Percentiles rank a stretch among this genome's conserved stretches.
Conservation (phyloP, 2,329 filamentous ascomycete species). For the Penicillium paneum region DNA sequence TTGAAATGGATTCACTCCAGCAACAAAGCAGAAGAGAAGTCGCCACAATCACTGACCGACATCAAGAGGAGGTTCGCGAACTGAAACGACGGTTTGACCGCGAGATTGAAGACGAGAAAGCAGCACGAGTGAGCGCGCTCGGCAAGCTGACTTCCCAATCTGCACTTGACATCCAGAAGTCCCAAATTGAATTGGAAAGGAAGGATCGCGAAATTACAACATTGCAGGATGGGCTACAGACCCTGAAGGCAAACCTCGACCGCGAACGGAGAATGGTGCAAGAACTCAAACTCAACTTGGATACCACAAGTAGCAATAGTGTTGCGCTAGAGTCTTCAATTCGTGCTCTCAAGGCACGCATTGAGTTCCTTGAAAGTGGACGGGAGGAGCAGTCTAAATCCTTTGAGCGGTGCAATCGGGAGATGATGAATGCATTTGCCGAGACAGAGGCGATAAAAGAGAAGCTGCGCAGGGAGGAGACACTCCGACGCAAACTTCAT, state of each 20-base stretch:
- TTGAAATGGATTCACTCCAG: conserved; percentile 42
- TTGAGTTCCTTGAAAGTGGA: conserved; percentile 85
- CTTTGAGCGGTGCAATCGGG: conserved; percentile 75
- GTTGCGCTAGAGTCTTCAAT: conserved; percentile 70
- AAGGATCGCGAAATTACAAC: conserved; percentile 55
- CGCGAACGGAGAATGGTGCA: conserved; percentile 62
- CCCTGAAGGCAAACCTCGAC: conserved; percentile 49
- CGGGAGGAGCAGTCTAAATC: conserved; percentile 84
- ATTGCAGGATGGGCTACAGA: conserved; percentile 40
- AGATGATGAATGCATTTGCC: conserved; percentile 72
- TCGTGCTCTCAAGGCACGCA: conserved; percentile 72
- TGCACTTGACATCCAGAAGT: conserved; percentile 39
- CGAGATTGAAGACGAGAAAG: conserved; percentile 64
- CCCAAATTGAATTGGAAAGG: conserved; percentile 47
- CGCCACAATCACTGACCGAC: conserved; percentile 57
- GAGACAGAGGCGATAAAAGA: conserved; percentile 68
- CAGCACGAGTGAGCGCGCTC: conserved; percentile 40
- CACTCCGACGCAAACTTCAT: conserved; percentile 82
- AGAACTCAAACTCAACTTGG: conserved; percentile 57
- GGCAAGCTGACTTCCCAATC: conserved; percentile 34
- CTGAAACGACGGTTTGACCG: conserved; percentile 61
- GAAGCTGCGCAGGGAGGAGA: conserved; percentile 88
- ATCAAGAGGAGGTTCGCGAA: conserved; percentile 66
- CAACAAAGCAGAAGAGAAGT: conserved; percentile 51
- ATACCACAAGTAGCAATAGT: conserved; percentile 59